Evolutionary conservation across 73 alveolate species (phyloP).

Genomic region (Paramecium caudatum): DNA sequence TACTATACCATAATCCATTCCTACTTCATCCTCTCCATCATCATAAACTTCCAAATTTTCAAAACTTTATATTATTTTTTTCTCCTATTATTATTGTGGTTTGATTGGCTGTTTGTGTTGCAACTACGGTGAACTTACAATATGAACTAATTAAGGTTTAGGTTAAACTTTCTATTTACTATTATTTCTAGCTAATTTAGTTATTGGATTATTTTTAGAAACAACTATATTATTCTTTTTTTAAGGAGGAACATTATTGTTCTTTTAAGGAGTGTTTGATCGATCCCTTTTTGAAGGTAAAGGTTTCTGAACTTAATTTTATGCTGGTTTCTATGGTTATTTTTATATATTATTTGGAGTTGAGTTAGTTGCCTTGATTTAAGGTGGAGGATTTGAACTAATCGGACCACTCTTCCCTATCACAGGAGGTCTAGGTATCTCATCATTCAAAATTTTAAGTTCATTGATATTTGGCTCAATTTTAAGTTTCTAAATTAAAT

Average conservation of each 20-base stretch:
- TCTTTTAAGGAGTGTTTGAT: conserved; percentile 10
- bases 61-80: not conserved
- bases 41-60: conserved; percentile 24
- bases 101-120: not conserved
- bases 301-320: not conserved
- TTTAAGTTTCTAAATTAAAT: not conserved
- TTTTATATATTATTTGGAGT: conserved; percentile 33
- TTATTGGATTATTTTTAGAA: conserved; percentile 4
- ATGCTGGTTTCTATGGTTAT: not conserved
- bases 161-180: not conserved
- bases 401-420: not conserved
- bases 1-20: conserved; percentile 1
- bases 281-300: not conserved
- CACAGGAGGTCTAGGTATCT: conserved; percentile 17
- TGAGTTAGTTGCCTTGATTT: not conserved
- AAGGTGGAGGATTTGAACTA: not conserved
- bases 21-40: conserved; percentile 12
- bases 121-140: conserved; percentile 23
- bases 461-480: not conserved
- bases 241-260: not conserved
- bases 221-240: conserved; percentile 7
- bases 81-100: not conserved
- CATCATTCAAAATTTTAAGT: conserved; percentile 3
- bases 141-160: not conserved
- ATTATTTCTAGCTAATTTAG: not conserved